Base-by-base conservation (phyloP, 441 rosid genomes). In the Pelargonium fulgidum region DNA sequence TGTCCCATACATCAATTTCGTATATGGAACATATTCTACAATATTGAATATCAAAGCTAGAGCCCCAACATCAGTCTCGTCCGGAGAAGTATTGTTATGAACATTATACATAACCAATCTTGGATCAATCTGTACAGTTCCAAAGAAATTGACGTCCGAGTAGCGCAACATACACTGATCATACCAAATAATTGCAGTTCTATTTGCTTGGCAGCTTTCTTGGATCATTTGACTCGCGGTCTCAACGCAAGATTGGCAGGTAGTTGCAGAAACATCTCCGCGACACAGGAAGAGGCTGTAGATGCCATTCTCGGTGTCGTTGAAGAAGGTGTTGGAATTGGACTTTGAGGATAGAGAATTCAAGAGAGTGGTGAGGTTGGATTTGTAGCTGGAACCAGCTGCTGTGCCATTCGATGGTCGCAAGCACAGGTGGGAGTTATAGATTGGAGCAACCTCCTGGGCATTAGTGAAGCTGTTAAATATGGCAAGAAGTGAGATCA, bases 111-210 rank as follows among this genome's bases (percentile, higher is more conserved):
- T 0, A 0, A 4, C 39, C 29, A 58, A 33, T 11, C 9, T 0
- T 42, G 75, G 72, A 3, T 19, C 3, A 0, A 7, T 10, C 62
- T 69, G 77, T 69, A 65, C 17, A 1, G 19, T 58, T 3, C 80
- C 78, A 0, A 68, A 68, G 62, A 78, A 62, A 10, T 66, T 45
- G 13, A 75, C 78, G 68, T 82, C 68, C 14, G 86, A 78, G 69
- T 84, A 83, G 66, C 80, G 81, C 52, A 87, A 42, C 77, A 66
- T 74, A 16, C 91, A 83, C 8, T 17, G 22, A 0, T 85, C 80
- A 65, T 73, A 79, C 79, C 77, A 80, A 0, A 76, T 24, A 3
- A 77, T 2, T 13, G 85, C 82, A 52, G 81, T 77, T 54, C 75
- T 78, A 2, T 70, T 4, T 11, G 6, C 26, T 0, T 83, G 81